Evolutionary conservation across 306 rosid species (phyloP).

Genomic region (Vigna angularis): DNA sequence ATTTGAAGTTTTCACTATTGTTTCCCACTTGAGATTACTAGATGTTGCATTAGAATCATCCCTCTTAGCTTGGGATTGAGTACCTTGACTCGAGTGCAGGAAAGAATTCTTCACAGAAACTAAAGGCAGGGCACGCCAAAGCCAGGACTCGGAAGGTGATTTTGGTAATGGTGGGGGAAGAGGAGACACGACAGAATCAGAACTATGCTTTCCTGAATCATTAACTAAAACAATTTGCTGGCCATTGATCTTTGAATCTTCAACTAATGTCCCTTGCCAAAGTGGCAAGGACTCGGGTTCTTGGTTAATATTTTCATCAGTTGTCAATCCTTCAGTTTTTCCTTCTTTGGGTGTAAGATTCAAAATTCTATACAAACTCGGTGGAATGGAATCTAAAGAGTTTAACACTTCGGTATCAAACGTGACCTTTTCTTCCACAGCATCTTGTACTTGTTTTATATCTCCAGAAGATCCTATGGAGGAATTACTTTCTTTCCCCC

Average conservation of each 20-base stretch:
- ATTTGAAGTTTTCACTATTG: conserved; percentile 85
- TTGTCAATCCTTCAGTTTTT: conserved; percentile 38
- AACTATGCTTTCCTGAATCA: conserved; percentile 43
- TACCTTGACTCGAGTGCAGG: conserved; percentile 48
- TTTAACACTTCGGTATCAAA: conserved; percentile 46
- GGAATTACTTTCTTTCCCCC: conserved; percentile 44
- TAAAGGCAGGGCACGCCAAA: conserved; percentile 80
- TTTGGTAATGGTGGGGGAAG: conserved; percentile 85
- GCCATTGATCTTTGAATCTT: conserved; percentile 41
- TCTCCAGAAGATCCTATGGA: conserved; percentile 52
- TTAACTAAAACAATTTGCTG: conserved; percentile 50
- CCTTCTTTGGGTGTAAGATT: conserved; percentile 50
- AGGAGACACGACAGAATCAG: conserved; percentile 51
- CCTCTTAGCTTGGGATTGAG: conserved; percentile 48
- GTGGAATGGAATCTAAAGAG: conserved; percentile 45
- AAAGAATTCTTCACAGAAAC: conserved; percentile 56
- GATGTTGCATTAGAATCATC: conserved; percentile 55
- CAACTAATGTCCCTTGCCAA: conserved; percentile 28
- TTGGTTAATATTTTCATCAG: conserved; percentile 41
- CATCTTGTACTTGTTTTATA: conserved; percentile 37
- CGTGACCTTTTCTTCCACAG: conserved; percentile 43
- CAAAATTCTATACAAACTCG: conserved; percentile 44
- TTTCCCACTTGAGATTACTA: conserved; percentile 80
- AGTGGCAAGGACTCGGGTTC: conserved; percentile 29
- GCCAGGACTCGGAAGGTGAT: conserved; percentile 98